Evolutionary conservation across 225 moss, liverwort and hornwort species (phyloP), one percentile per base, ranked within the genome.

Genomic region (Marchantia paleacea): DNA sequence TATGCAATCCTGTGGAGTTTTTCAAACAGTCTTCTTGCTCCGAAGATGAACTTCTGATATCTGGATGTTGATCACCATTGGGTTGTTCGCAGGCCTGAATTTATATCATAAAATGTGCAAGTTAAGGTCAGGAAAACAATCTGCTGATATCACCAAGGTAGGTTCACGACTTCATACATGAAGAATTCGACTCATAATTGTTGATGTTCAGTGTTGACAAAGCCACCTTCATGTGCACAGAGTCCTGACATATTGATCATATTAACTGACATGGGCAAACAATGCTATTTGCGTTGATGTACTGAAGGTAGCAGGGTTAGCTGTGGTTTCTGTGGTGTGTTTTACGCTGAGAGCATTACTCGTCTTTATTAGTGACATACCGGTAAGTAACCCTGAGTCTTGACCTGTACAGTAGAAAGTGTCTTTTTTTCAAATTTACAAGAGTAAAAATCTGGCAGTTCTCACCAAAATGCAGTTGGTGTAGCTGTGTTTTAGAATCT

Each of bases 31-130:
- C 51, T n/a, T 19, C 50, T 19, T 52, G 22, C 72, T 72, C 12
- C 15, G 29, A 28, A 7, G 7, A 52, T 16, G 52, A 50, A n/a
- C n/a, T 39, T 39, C 39, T 39, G 39, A 39, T 39, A 5, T 39
- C 39, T 39, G 39, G 39, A 39, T 39, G 39, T 39, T 39, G 39
- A 39, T 39, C 16, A 28, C 76, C n/a, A 13, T 62, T 77, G 61
- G 62, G 7, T 75, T 29, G 30, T 9, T 78, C 20, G 74, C 84
- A 94, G 96, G 96, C 50, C 82, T 96, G 81, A 79, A 86, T 0
- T 70, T 96, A 52, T 92, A 94, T 57, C 94, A 89, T 69, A 96
- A 96, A 83, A 96, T 96, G 92, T 92, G 91, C 87, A 89, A 84
- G 82, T 89, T 96, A 20, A 91, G 90, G 81, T 89, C 96, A 25